Percentiles rank a stretch among this genome's conserved stretches.
These are phyloP conservation scores for Hypoxylon subgilvum DNA, from an alignment of 495 filamentous ascomycete genomes.

Conservation along the genomic window DNA sequence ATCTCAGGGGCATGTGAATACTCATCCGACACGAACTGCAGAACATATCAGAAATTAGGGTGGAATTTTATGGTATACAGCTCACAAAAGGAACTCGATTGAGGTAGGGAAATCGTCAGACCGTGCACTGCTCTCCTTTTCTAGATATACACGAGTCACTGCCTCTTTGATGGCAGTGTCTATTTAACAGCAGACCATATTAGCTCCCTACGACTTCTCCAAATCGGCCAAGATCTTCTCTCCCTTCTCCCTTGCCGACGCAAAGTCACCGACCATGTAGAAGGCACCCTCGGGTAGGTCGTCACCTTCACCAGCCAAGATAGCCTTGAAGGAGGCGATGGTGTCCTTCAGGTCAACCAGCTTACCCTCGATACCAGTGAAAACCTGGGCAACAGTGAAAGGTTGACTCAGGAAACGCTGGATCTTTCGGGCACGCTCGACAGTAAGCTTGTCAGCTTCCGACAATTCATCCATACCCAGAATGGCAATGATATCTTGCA, in stretches of 20 bases:
- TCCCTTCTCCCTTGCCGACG: constrained; percentile 92
- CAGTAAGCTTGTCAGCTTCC: constrained; percentile 97
- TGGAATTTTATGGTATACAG: constrained; percentile 43
- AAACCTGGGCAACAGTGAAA: constrained; percentile 98
- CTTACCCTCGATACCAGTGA: constrained; percentile 98
- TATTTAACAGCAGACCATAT: constrained; percentile 44
- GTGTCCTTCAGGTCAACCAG: constrained; percentile 99
- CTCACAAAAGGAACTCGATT: constrained; percentile 46
- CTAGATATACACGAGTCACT: constrained; percentile 48
- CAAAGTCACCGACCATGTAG: constrained; percentile 98
- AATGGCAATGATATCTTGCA: constrained; percentile 99
- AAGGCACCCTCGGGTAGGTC: constrained; percentile 94
- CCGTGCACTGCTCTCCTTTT: constrained; percentile 41
- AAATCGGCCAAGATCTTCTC: constrained; percentile 99
- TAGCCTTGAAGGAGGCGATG: constrained; percentile 94
- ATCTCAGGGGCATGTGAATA: not conserved
- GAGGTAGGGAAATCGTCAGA: constrained; percentile 43
- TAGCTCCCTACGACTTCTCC: constrained; percentile 68
- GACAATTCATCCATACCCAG: constrained; percentile 99
- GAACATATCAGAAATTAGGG: constrained; percentile 32
- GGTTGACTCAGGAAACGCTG: constrained; percentile 99
- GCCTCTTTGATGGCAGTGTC: constrained; percentile 28
- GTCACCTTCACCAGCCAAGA: constrained; percentile 93
- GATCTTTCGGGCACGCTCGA: constrained; percentile 99
- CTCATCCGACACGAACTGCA: not conserved